phyloP scores from a whole-genome alignment of 106 monocot species.

The Platanthera zijinensis region DNA sequence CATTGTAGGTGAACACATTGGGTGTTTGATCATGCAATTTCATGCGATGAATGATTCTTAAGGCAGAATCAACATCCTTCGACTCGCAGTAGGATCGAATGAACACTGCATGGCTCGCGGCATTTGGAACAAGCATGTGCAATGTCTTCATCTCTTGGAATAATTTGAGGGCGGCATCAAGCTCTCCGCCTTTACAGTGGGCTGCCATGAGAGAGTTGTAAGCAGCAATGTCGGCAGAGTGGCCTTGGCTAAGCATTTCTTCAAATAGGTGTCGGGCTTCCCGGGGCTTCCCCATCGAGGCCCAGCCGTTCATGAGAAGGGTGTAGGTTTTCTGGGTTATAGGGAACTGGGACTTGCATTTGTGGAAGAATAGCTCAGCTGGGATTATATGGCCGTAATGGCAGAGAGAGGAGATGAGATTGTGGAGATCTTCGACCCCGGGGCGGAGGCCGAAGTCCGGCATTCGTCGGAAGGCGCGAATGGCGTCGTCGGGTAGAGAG shows the following conservation, averaged over 20 bases:
- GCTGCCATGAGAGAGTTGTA: constrained; percentile 54
- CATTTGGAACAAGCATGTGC: constrained; percentile 41
- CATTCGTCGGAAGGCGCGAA: constrained; percentile 59
- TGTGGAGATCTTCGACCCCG: constrained; percentile 39
- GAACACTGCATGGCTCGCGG: constrained; percentile 45
- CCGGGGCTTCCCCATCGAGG: constrained; percentile 5
- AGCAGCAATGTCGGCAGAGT: constrained; percentile 28
- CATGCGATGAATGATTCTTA: constrained; percentile 44
- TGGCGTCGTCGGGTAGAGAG: constrained; percentile 45
- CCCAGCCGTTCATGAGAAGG: constrained; percentile 63
- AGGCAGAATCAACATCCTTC: constrained; percentile 30
- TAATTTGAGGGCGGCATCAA: constrained; percentile 26
- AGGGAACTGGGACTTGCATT: constrained; percentile 15
- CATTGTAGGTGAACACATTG: constrained; percentile 79
- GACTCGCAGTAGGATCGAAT: constrained; percentile 48
- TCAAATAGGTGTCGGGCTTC: constrained; percentile 49
- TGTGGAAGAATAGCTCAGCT: constrained; percentile 35
- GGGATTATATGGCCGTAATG: constrained; percentile 31
- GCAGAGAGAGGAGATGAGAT: constrained; percentile 49
- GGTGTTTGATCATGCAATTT: constrained; percentile 25
- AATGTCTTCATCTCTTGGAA: constrained; percentile 40
- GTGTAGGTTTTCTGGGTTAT: constrained; percentile 41
- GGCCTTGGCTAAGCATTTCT: constrained; percentile 52
- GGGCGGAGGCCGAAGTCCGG: constrained; percentile 46
- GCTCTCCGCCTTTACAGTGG: constrained; percentile 40